These are phyloP conservation scores for Pseudogymnoascus pannorum DNA, from an alignment of 2,329 filamentous ascomycete species.

Conservation along the genomic window DNA sequence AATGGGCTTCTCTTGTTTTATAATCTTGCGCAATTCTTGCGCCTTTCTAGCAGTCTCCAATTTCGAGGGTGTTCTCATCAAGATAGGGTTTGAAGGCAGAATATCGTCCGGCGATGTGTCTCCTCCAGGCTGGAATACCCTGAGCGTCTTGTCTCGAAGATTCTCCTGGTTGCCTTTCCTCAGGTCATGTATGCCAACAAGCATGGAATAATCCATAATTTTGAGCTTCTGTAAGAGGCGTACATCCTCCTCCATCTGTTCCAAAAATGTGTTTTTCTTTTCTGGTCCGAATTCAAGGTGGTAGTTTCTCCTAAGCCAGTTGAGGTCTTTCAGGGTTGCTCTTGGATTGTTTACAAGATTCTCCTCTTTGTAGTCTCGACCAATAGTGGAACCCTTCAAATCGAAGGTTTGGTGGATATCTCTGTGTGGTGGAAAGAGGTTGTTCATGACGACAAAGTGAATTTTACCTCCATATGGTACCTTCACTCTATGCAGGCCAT, in stretches of 20 bases:
- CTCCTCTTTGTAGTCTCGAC: conserved; percentile 84
- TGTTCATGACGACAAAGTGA: conserved; percentile 99
- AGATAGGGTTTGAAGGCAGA: conserved; percentile 40
- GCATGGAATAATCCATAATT: conserved; percentile 97
- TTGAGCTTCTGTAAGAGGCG: conserved; percentile 76
- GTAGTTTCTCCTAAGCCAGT: conserved; percentile 83
- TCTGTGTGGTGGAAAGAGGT: conserved; percentile 91
- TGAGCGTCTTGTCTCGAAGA: conserved; percentile 76
- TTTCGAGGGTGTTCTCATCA: conserved; percentile 88
- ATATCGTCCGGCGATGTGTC: conserved; percentile 52
- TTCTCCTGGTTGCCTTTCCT: conserved; percentile 92
- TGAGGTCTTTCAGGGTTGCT: conserved; percentile 91
- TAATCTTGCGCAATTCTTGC: conserved; percentile 81
- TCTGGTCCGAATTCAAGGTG: conserved; percentile 81
- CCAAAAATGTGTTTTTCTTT: conserved; percentile 81
- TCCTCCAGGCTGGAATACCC: conserved; percentile 88
- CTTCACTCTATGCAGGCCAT: conserved; percentile 94
- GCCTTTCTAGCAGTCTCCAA: conserved; percentile 87
- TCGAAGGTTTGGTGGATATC: conserved; percentile 98
- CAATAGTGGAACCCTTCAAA: conserved; percentile 91
- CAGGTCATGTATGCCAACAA: conserved; percentile 90
- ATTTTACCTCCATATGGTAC: conserved; percentile 98
- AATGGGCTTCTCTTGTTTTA: conserved; percentile 88
- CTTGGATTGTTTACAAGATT: conserved; percentile 81
- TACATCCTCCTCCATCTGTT: conserved; percentile 84